Evolutionary conservation across 495 filamentous ascomycete genomes (phyloP).

Genomic region (Penicillium diatomitis): DNA sequence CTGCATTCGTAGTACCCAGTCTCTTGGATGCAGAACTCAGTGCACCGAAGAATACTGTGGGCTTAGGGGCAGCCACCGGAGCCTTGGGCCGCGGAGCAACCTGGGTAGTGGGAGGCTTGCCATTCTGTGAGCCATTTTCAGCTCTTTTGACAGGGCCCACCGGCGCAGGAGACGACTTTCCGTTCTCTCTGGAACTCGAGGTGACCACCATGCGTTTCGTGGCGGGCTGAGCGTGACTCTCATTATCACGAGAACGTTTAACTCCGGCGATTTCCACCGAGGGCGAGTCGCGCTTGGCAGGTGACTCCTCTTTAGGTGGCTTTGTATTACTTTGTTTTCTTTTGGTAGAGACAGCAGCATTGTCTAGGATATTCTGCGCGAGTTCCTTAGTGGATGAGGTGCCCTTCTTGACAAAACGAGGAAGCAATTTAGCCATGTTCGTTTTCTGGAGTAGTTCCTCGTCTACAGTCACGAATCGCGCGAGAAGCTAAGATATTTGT

Average conservation of each 20-base stretch:
- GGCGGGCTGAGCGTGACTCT: conserved; percentile 27
- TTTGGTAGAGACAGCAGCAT: conserved; percentile 45
- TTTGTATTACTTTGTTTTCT: conserved; percentile 36
- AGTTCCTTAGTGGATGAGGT: conserved; percentile 50
- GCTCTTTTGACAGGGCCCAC: conserved; percentile 19
- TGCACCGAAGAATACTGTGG: conserved; percentile 48
- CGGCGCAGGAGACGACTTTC: conserved; percentile 14
- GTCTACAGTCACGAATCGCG: conserved; percentile 54
- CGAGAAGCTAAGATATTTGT: conserved; percentile 42
- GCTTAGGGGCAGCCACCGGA: conserved; percentile 45
- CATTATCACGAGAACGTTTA: conserved; percentile 39
- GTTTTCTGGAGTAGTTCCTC: conserved; percentile 52
- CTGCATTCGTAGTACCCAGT: conserved; percentile 48
- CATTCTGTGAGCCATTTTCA: conserved; percentile 16
- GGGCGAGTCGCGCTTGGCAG: conserved; percentile 16
- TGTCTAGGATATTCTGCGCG: conserved; percentile 48
- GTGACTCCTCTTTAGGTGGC: conserved; percentile 25
- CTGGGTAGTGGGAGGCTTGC: conserved; percentile 21
- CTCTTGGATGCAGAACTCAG: conserved; percentile 53
- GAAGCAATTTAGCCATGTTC: conserved; percentile 56
- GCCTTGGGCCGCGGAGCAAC: conserved; percentile 34
- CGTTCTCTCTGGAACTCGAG: conserved; percentile 17
- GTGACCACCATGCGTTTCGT: conserved; percentile 33
- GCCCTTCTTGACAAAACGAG: conserved; percentile 57
- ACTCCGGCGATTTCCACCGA: conserved; percentile 27